These are phyloP conservation scores for Pleurotus tuber-regium DNA, from an alignment of 768 basidiomycete genomes.

Conservation along the genomic window DNA sequence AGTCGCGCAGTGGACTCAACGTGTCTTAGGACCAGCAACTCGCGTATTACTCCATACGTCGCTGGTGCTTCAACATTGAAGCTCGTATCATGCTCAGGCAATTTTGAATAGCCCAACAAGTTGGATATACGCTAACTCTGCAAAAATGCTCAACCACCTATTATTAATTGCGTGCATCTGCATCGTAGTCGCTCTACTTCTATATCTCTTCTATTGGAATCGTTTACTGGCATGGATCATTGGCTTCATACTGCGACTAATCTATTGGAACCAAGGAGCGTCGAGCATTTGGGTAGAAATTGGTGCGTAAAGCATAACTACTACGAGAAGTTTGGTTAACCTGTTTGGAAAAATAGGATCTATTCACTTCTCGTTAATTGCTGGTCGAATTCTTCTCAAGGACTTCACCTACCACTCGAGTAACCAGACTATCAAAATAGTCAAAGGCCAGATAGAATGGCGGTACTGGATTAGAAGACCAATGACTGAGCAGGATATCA, in stretches of 20 bases:
- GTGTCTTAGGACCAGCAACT: no score
- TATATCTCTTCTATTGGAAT: conserved; percentile 93
- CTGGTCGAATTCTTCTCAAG: conserved; percentile 85
- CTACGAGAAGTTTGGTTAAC: no score
- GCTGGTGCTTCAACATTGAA: background rate
- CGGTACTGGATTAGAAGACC: conserved; percentile 90
- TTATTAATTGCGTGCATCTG: conserved; percentile 65
- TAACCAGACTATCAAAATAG: conserved; percentile 83
- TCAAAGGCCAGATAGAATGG: conserved; percentile 88
- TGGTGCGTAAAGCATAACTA: conserved; percentile 44
- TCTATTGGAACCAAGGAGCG: conserved; percentile 75
- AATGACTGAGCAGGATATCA: conserved; percentile 70
- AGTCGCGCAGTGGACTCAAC: no score
- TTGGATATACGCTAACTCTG: background rate
- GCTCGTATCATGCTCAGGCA: background rate
- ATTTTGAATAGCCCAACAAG: conserved; percentile 1
- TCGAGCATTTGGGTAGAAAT: conserved; percentile 85
- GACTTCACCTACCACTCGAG: conserved; percentile 89
- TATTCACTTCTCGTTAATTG: conserved; percentile 86
- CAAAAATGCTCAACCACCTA: conserved; percentile 51
- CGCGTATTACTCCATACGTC: background rate
- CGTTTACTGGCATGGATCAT: conserved; percentile 72
- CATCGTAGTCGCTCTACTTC: conserved; percentile 51
- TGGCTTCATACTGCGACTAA: conserved; percentile 61
- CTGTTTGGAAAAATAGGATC: conserved; percentile 77